Percentiles rank a stretch among this genome's conserved stretches.
phyloP scores from a whole-genome alignment of 768 basidiomycete genomes.

The Dendrothele bispora region DNA sequence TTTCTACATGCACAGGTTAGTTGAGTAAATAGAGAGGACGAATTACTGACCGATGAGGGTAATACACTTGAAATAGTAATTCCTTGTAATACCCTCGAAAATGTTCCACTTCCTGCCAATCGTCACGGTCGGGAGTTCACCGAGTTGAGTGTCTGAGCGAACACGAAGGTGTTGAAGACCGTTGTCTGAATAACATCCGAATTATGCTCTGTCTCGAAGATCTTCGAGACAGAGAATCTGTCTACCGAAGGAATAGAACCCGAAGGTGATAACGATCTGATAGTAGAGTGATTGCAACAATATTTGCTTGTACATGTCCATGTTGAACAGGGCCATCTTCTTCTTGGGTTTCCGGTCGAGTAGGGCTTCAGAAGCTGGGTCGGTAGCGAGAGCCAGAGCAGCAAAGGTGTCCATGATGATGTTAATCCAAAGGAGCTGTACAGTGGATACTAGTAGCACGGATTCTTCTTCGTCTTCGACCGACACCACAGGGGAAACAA shows the following conservation, averaged over 20 bases:
- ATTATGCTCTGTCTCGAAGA: slow-evolving; percentile 33
- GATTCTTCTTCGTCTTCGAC: slow-evolving; percentile 59
- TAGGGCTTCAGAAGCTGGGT: slow-evolving; percentile 78
- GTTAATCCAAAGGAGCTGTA: slow-evolving; percentile 98
- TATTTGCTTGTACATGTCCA: slow-evolving; percentile 97
- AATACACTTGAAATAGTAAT: slow-evolving; percentile 82
- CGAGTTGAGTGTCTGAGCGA: slow-evolving; percentile 95
- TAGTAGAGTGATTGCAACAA: slow-evolving; percentile 84
- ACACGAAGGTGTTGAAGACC: slow-evolving; percentile 98
- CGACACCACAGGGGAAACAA: slow-evolving; percentile 87
- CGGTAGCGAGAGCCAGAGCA: slow-evolving; percentile 94
- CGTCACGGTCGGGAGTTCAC: slow-evolving; percentile 86
- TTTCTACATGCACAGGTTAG: slow-evolving; percentile 49
- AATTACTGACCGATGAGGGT: slow-evolving; percentile 72
- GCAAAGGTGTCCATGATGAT: slow-evolving; percentile 99
- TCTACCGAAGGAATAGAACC: slow-evolving; percentile 85
- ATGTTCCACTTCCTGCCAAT: slow-evolving; percentile 86
- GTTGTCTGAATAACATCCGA: slow-evolving; percentile 69
- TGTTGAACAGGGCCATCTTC: slow-evolving; percentile 82
- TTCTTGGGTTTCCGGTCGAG: slow-evolving; percentile 90
- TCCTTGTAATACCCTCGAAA: slow-evolving; percentile 76
- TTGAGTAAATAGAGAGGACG: not conserved
- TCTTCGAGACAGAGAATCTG: slow-evolving; percentile 72
- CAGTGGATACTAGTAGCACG: slow-evolving; percentile 85
- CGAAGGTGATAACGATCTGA: slow-evolving; percentile 77